Evolutionary conservation across 2,329 filamentous ascomycete species (phyloP).

Genomic region (Fusarium nanum): DNA sequence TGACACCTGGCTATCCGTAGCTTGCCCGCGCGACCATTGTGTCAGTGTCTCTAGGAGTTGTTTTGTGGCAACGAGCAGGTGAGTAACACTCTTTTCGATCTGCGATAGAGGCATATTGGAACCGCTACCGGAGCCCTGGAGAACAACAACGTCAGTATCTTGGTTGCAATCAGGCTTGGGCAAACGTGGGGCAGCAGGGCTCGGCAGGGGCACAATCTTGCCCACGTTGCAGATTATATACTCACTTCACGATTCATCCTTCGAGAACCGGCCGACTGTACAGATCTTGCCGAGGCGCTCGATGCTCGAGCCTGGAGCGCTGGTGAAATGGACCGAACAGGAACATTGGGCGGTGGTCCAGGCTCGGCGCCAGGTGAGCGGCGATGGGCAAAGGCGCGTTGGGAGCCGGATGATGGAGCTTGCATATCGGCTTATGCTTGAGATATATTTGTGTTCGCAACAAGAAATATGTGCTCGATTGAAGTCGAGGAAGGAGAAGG

Average conservation of each 20-base stretch:
- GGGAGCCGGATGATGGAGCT: conserved; percentile 53
- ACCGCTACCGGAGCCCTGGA: conserved; percentile 64
- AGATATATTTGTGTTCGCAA: conserved; percentile 13
- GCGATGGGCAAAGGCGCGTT: conserved; percentile 65
- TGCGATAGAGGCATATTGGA: conserved; percentile 85
- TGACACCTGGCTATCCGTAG: conserved; percentile 93
- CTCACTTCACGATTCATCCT: conserved; percentile 52
- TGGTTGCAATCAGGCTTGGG: conserved; percentile 30
- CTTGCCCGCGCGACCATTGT: conserved; percentile 93
- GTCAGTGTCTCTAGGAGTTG: conserved; percentile 97
- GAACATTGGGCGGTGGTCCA: conserved; percentile 67
- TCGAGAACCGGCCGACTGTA: conserved; percentile 52
- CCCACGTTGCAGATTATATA: conserved; percentile 13
- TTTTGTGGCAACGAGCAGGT: conserved; percentile 96
- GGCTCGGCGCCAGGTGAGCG: conserved; percentile 73
- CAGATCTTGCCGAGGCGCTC: conserved; percentile 74
- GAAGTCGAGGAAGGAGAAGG: background rate
- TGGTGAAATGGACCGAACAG: conserved; percentile 70
- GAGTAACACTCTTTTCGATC: conserved; percentile 98
- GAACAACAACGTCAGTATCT: conserved; percentile 42
- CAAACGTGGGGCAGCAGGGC: conserved; percentile 34
- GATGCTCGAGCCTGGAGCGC: conserved; percentile 72
- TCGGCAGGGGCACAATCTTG: conserved; percentile 37
- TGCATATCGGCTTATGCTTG: conserved; percentile 36
- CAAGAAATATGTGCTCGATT: conserved; percentile 6